Base-by-base conservation (phyloP, 2,329 filamentous ascomycete species). In the Massarina eburnea region DNA sequence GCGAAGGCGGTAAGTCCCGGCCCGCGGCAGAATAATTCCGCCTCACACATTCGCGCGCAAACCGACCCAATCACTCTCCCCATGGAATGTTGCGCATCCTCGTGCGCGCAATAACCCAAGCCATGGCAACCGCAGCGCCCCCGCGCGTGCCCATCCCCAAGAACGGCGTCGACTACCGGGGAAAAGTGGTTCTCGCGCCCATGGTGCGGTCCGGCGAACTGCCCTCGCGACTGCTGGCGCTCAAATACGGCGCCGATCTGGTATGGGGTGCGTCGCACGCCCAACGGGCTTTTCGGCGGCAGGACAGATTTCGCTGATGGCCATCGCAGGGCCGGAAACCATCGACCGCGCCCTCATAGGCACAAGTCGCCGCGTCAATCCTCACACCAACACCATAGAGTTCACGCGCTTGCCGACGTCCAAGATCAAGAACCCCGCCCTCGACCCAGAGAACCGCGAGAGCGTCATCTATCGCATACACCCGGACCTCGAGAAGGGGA, bases 131-230 rank as follows among this genome's bases (percentile, higher is more conserved):
- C 29, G 40, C 48, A 19, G 50, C 54, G 45, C 61, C 64, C 10
- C 53, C 86, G 66, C 83, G 78, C 66, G 88, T 96, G 29, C 86
- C 90, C 41, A 95, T 96, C 56, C 92, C 92, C 54, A 81, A 79
- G 50, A 88, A 87, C 70, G 92, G 92, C 41, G 91, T 96, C 62
- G 91, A 96, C 76, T 97, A 96, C 73, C 83, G 92, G 59, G 88
- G 88, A 72, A 96, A 95, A 72, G 75, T 97, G 55, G 94, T 97
- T 35, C 86, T 99, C 53, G 94, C 94, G 51, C 94, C 94, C 32
- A 99, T 99, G 94, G 92, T 96, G 46, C 87, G 94, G 58, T 95
- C 90, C n/a, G 94, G 94, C 66, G 94, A 99, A 76, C 77, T 96
- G 49, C 92, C 94, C 3, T 94, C 89, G 30, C 85, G 94, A 47